A percentile compares a stretch with the other conserved stretches of the same genome.
Conservation (phyloP, 2,329 filamentous ascomycete species). For the Hypoxylon sp. region DNA sequence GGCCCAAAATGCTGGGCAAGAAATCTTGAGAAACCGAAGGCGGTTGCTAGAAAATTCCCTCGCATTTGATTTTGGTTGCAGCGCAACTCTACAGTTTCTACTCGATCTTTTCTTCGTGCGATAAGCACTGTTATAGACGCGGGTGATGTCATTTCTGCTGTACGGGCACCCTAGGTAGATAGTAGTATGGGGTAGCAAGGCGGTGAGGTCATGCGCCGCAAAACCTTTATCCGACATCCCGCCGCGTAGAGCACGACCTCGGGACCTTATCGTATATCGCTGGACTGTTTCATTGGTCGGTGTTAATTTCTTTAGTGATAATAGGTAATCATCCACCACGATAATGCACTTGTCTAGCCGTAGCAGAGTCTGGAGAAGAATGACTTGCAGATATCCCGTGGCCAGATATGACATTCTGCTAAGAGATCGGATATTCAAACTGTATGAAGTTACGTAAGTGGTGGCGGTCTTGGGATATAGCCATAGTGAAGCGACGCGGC, state of each 20-base stretch:
- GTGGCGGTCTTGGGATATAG: background rate
- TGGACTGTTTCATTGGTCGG: background rate
- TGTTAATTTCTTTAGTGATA: background rate
- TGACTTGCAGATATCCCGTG: too few species aligned
- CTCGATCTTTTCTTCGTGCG: conserved; percentile 1
- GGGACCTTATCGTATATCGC: background rate
- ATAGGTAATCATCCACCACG: background rate
- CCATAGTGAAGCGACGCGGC: background rate
- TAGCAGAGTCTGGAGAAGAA: background rate
- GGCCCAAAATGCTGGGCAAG: conserved; percentile 16
- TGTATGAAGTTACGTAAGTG: background rate
- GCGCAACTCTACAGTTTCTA: conserved; percentile 11
- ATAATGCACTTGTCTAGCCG: background rate
- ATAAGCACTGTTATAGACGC: conserved; percentile 21
- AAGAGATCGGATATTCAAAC: background rate
- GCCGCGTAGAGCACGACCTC: conserved; percentile 12
- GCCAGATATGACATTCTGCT: background rate
- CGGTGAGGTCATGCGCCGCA: conserved; percentile 28
- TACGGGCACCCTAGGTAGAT: too few species aligned
- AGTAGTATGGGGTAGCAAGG: conserved; percentile 24
- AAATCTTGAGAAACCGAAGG: conserved; percentile 22
- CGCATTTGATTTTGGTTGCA: conserved; percentile 17
- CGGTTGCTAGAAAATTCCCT: conserved; percentile 37
- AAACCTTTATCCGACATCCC: conserved; percentile 8
- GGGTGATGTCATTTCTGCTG: conserved; percentile 35